phyloP scores from a whole-genome alignment of 1,284 basidiomycete genomes.

The Psilocybe mexicana region DNA sequence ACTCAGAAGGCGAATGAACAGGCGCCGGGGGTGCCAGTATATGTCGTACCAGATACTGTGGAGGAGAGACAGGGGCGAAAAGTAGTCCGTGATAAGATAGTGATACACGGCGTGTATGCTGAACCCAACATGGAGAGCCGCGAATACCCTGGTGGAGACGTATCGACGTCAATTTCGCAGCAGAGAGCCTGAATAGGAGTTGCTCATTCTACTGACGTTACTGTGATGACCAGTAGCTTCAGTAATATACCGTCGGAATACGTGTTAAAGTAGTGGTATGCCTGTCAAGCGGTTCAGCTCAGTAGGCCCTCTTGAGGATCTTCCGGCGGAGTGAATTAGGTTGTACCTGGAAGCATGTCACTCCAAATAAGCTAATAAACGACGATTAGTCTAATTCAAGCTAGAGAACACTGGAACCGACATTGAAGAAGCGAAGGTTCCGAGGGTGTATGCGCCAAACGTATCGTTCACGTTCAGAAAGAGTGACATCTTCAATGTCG shows the following conservation, averaged over 20 bases:
- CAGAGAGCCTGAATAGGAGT: not conserved
- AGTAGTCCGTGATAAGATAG: constrained; percentile 50
- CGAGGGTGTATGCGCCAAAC: not conserved
- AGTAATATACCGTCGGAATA: not conserved
- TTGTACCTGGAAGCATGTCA: not conserved
- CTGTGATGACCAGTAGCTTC: not conserved
- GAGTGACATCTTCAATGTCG: not conserved
- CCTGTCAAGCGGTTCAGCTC: not conserved
- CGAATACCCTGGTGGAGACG: not conserved
- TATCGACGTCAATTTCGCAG: too few species aligned
- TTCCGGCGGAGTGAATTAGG: too few species aligned
- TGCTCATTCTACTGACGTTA: not conserved
- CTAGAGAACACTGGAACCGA: not conserved
- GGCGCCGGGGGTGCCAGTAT: not conserved
- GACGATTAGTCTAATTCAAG: not conserved
- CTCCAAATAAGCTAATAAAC: not conserved
- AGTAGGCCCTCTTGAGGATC: too few species aligned
- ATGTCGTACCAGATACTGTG: constrained; percentile 45
- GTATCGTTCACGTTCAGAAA: not conserved
- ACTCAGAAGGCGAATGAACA: too few species aligned
- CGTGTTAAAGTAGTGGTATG: constrained; percentile 1
- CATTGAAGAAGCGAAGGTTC: not conserved
- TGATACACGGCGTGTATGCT: constrained; percentile 50
- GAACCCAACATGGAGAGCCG: constrained; percentile 25
- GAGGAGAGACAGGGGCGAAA: constrained; percentile 39